Percentiles rank a stretch among this genome's conserved stretches.
Evolutionary conservation across 768 basidiomycete species (phyloP).

Genomic region (Suillus cothurnatus): DNA sequence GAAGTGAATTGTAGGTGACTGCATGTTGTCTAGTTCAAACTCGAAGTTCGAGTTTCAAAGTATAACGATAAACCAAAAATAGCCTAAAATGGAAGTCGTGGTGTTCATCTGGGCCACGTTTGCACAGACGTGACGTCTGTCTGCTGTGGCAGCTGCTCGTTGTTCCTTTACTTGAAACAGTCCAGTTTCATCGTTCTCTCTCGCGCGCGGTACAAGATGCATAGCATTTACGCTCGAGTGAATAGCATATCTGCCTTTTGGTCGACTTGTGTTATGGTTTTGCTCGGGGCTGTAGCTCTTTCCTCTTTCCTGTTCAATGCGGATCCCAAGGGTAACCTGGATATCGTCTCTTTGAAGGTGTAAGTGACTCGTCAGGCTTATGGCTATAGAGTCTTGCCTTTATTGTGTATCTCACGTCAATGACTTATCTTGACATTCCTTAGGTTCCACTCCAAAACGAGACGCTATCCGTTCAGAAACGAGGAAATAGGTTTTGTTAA

Average conservation of each 20-base stretch:
- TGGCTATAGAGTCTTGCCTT: constrained; percentile 9
- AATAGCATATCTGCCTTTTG: constrained; percentile 76
- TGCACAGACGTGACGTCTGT: neutral
- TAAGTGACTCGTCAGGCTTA: constrained; percentile 39
- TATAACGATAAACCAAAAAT: neutral
- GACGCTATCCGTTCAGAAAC: constrained; percentile 58
- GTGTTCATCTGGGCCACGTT: neutral
- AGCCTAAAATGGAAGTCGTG: constrained; percentile 6
- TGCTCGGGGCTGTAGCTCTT: constrained; percentile 70
- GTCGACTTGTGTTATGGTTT: constrained; percentile 72
- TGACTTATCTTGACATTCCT: constrained; percentile 16
- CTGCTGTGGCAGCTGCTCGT: neutral
- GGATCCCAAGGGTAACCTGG: constrained; percentile 56
- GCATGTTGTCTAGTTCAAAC: too few relatives aligned
- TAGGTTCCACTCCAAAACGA: constrained; percentile 51
- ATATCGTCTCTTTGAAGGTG: constrained; percentile 76
- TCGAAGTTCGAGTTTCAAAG: neutral
- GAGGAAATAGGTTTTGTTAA: constrained; percentile 81
- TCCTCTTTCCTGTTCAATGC: constrained; percentile 70
- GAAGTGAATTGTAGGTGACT: neutral
- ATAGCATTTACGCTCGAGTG: constrained; percentile 66
- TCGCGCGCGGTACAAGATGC: constrained; percentile 46
- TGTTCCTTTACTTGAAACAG: neutral
- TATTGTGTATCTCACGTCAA: constrained; percentile 14
- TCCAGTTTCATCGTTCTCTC: neutral